These are phyloP conservation scores for Dillenia suffruticosa DNA, from an alignment of 164 flowering plant genomes.

Conservation along the genomic window DNA sequence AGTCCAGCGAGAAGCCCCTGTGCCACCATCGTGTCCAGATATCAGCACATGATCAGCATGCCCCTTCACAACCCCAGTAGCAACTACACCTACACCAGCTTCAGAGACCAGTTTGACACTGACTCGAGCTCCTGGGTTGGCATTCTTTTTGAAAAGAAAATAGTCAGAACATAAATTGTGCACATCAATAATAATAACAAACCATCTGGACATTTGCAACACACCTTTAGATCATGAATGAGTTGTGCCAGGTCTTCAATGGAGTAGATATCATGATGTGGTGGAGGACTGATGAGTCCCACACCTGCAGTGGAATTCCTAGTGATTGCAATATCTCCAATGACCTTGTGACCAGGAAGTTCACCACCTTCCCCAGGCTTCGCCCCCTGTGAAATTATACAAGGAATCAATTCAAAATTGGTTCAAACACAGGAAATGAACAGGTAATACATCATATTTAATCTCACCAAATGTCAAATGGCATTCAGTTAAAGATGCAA, in stretches of 20 bases:
- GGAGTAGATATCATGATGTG: constrained; percentile 99
- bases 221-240: constrained; percentile 97
- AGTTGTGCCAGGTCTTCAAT: constrained; percentile 98
- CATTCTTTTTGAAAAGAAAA: constrained; percentile 41
- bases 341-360: constrained; percentile 98
- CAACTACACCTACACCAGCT: constrained; percentile 99
- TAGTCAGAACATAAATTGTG: background rate
- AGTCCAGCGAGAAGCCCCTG: constrained; percentile 99
- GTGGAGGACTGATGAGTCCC: constrained; percentile 99
- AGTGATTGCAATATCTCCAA: constrained; percentile 96
- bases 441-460: constrained; percentile 22
- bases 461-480: constrained; percentile 56
- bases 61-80: constrained; percentile 98
- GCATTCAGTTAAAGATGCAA: constrained; percentile 60
- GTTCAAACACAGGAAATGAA: constrained; percentile 10
- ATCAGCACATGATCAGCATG: constrained; percentile 98
- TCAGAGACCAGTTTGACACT: constrained; percentile 98
- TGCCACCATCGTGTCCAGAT: constrained; percentile 99
- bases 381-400: constrained; percentile 73
- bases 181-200: background rate
- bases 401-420: constrained; percentile 7
- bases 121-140: constrained; percentile 88
- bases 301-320: constrained; percentile 99
- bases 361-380: constrained; percentile 99
- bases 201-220: background rate